Base-by-base conservation (phyloP, 805 yeast genomes). In the Ogataea pilisensis region DNA sequence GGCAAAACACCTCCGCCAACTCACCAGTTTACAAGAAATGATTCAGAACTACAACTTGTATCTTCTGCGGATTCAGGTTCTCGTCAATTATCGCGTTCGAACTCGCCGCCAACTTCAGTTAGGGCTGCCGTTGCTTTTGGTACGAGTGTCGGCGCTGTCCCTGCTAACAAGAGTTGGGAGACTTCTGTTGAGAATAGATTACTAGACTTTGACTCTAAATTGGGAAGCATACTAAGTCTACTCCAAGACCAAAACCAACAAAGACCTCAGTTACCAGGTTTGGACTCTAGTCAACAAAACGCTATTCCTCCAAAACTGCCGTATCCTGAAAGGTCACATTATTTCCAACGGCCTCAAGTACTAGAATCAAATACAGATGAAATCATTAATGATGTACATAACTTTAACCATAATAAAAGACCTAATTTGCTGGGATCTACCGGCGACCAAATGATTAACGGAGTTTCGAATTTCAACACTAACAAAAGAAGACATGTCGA, bases 171-270 rank as follows among this genome's bases (percentile, higher is more conserved):
- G 18, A 35, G 40, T 4, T 67, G 73, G 73, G 60, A 61, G 43
- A 40, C 46, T 14, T 45, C 64, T 0, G 71, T 69, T 19, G 75
- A 70, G 34, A 54, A 58, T 33, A 55, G 70, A 38, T 48, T 72
- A 17, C 61, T 63, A 25, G 60, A 62, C 8, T 65, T 72, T 44
- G 74, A 67, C 31, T 52, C 60, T 29, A 64, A 70, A 19, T 43
- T 72, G 33, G 67, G 64, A 5, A 60, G 60, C 9, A 68, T 72
- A 31, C 45, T 70, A 25, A 47, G 53, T 2, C 46, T 69, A 29
- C 50, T 71, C 25, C 62, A 65, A 39, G 54, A 56, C 21, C 56
- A 53, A 35, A 39, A 39, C n/a, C 37, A 41, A 16, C 40, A 43
- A 2, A 31, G 35, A 26, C 37, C 19, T 9, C 35, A 26, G 26